phyloP scores from a whole-genome alignment of 768 basidiomycete genomes.

The Neoboletus subvelutipes region DNA sequence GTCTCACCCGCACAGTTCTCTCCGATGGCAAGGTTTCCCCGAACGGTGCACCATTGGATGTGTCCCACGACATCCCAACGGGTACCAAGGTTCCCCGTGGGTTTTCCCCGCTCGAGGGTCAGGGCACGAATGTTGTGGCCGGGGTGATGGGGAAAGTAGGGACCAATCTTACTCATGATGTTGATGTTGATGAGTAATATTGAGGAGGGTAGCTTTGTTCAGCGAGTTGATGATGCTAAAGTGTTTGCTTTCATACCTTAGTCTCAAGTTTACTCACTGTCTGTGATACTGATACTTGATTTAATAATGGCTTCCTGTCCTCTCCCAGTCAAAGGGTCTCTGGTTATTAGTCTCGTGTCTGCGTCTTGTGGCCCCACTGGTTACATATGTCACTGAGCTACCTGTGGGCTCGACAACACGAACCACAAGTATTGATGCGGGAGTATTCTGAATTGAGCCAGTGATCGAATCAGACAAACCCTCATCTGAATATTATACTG shows the following conservation, averaged over 20 bases:
- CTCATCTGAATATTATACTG: no score
- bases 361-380: no score
- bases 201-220: not conserved
- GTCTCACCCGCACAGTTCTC: not conserved
- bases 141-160: not conserved
- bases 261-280: not conserved
- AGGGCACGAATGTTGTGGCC: not conserved
- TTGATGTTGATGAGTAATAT: not conserved
- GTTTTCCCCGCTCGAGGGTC: not conserved
- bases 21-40: not conserved
- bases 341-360: no score
- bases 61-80: not conserved
- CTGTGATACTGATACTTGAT: slow-evolving; percentile 1
- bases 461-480: no score
- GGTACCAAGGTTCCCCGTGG: not conserved
- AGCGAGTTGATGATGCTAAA: not conserved
- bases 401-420: no score
- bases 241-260: not conserved
- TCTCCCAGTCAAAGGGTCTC: no score
- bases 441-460: no score
- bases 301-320: not conserved
- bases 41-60: no score
- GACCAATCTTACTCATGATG: not conserved
- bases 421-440: no score
- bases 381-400: no score